phyloP scores from a whole-genome alignment of 768 basidiomycete genomes.

The Xerocomellus chrysenteron region DNA sequence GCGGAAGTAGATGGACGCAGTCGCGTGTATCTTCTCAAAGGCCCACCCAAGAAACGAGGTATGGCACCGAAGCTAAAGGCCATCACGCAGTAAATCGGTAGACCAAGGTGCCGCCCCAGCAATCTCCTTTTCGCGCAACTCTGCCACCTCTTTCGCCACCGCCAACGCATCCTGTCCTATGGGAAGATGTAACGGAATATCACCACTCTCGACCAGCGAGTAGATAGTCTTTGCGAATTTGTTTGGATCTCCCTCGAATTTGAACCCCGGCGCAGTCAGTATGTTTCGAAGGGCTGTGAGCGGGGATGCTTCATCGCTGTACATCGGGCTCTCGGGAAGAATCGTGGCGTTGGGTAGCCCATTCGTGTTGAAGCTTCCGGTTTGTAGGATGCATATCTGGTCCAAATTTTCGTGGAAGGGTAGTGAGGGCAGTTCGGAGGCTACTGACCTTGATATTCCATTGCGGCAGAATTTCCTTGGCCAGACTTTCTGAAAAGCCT shows the following conservation, averaged over 20 bases:
- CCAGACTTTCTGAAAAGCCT: conserved; percentile 33
- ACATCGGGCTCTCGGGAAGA: conserved; percentile 9
- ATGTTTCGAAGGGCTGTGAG: background rate
- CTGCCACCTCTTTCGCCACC: background rate
- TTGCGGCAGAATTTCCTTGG: conserved; percentile 36
- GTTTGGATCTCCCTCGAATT: conserved; percentile 8
- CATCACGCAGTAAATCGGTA: conserved; percentile 5
- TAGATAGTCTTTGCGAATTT: conserved; percentile 12
- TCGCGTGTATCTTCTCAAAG: background rate
- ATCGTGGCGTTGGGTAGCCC: background rate
- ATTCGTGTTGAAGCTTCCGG: conserved; percentile 16
- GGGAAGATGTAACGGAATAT: conserved; percentile 13
- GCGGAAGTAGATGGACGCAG: no score
- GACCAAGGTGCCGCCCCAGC: conserved; percentile 8
- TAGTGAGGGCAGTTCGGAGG: background rate
- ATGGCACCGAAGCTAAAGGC: background rate
- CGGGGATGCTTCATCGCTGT: background rate
- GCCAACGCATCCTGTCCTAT: conserved; percentile 15
- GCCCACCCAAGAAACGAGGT: no score
- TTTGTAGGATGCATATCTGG: conserved; percentile 22
- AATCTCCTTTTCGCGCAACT: background rate
- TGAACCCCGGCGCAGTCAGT: background rate
- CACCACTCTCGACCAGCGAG: background rate
- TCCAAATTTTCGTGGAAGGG: background rate
- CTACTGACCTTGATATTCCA: conserved; percentile 40